Evolutionary conservation across 257 asterid genomes (phyloP).

Genomic region (Nicotiana benthamiana): DNA sequence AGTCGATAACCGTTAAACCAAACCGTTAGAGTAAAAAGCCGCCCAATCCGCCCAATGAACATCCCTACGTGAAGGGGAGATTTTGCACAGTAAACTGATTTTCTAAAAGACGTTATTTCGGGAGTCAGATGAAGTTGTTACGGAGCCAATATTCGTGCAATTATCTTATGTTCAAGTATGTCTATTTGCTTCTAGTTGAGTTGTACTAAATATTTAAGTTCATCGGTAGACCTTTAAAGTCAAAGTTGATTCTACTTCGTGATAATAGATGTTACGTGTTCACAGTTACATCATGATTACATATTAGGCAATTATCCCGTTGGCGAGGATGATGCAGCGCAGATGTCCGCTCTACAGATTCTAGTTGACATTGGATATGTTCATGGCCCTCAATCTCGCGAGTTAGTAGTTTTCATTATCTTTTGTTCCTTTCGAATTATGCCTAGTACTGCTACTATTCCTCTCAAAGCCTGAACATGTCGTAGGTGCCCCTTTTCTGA

Average conservation of each 20-base stretch:
- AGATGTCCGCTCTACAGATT: constrained; percentile 86
- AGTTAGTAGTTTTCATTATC: constrained; percentile 48
- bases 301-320: constrained; percentile 88
- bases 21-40: too few relatives aligned
- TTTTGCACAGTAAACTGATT: constrained; percentile 73
- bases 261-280: constrained; percentile 8
- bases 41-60: too few relatives aligned
- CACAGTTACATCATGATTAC: constrained; percentile 95
- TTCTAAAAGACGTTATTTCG: constrained; percentile 89
- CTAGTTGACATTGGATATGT: constrained; percentile 81
- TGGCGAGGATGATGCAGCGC: constrained; percentile 98
- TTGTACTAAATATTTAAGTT: background rate
- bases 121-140: constrained; percentile 87
- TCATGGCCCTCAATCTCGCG: constrained; percentile 76
- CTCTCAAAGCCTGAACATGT: constrained; percentile 7
- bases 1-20: too few relatives aligned
- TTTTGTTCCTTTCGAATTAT: background rate
- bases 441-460: background rate
- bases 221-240: background rate
- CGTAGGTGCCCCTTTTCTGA: background rate
- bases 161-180: constrained; percentile 89
- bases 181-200: background rate
- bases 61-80: constrained; percentile 95
- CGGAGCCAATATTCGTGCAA: constrained; percentile 92
- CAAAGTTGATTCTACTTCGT: constrained; percentile 1